A percentile compares a stretch with the other conserved stretches of the same genome.
Evolutionary conservation across 495 filamentous ascomycete species (phyloP).

Genomic region (Annulohypoxylon nitens): DNA sequence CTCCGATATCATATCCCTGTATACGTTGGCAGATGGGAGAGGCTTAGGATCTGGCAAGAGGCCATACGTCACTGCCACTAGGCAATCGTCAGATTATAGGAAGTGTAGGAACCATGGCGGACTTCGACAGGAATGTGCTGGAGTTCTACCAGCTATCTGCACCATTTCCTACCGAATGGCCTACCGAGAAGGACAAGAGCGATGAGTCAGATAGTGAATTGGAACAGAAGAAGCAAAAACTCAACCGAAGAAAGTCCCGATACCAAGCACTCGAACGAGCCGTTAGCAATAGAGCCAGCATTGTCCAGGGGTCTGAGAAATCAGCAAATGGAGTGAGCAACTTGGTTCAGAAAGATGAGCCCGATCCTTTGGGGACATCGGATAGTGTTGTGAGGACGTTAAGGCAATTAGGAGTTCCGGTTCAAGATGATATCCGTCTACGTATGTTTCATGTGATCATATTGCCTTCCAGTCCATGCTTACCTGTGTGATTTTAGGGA

Average conservation of each 20-base stretch:
- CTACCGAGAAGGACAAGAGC: conserved; percentile 77
- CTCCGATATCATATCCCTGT: background rate
- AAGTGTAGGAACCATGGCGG: conserved; percentile 59
- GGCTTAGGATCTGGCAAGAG: conserved; percentile 14
- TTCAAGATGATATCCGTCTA: conserved; percentile 86
- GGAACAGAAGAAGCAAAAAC: conserved; percentile 57
- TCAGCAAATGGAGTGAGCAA: conserved; percentile 76
- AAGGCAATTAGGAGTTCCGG: conserved; percentile 76
- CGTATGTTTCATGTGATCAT: conserved; percentile 64
- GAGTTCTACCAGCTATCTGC: conserved; percentile 90
- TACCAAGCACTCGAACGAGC: conserved; percentile 86
- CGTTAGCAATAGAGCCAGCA: conserved; percentile 73
- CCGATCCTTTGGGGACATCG: conserved; percentile 84
- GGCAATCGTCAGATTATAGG: conserved; percentile 20
- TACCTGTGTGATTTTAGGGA: conserved; percentile 65
- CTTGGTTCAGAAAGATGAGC: conserved; percentile 86
- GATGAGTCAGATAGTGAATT: conserved; percentile 75
- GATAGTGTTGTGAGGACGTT: conserved; percentile 88
- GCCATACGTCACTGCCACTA: conserved; percentile 32
- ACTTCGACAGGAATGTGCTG: conserved; percentile 78
- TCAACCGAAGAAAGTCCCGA: conserved; percentile 76
- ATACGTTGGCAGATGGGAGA: conserved; percentile 31
- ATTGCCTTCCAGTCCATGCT: conserved; percentile 3
- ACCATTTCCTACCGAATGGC: conserved; percentile 87
- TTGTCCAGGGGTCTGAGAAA: conserved; percentile 76